These are phyloP conservation scores for Sporisorium scitamineum DNA, from an alignment of 1,284 basidiomycete species.

Conservation along the genomic window DNA sequence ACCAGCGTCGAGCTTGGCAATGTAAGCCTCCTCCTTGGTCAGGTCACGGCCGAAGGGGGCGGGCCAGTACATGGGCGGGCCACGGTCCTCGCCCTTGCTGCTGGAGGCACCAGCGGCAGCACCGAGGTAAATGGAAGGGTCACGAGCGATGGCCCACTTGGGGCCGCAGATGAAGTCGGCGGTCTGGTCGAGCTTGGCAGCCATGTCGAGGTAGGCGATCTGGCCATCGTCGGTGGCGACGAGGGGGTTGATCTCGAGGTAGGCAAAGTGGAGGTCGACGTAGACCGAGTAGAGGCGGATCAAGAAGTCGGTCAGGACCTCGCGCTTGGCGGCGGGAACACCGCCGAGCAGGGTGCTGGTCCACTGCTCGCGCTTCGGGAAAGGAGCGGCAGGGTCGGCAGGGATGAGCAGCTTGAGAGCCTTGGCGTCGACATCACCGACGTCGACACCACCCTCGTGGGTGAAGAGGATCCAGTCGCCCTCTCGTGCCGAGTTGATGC, in stretches of 20 bases:
- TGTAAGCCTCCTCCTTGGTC: constrained; percentile 99
- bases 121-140: constrained; percentile 77
- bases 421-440: constrained; percentile 98
- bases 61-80: constrained; percentile 97
- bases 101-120: constrained; percentile 72
- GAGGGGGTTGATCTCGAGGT: constrained; percentile 99
- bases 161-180: constrained; percentile 98
- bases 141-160: constrained; percentile 98
- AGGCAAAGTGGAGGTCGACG: constrained; percentile 85
- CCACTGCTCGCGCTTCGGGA: constrained; percentile 80
- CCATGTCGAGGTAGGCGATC: constrained; percentile 99
- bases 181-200: constrained; percentile 96
- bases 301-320: constrained; percentile 78
- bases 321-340: constrained; percentile 60
- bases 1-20: constrained; percentile 95
- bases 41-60: constrained; percentile 97
- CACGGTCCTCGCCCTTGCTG: constrained; percentile 71
- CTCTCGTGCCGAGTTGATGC: constrained; percentile 94
- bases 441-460: constrained; percentile 97
- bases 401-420: constrained; percentile 88
- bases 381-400: constrained; percentile 81
- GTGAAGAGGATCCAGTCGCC: constrained; percentile 98
- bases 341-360: constrained; percentile 59
- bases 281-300: constrained; percentile 96
- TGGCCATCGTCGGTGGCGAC: constrained; percentile 88